These are phyloP conservation scores for Botrytis porri DNA, from an alignment of 2,329 filamentous ascomycete species.

Conservation along the genomic window DNA sequence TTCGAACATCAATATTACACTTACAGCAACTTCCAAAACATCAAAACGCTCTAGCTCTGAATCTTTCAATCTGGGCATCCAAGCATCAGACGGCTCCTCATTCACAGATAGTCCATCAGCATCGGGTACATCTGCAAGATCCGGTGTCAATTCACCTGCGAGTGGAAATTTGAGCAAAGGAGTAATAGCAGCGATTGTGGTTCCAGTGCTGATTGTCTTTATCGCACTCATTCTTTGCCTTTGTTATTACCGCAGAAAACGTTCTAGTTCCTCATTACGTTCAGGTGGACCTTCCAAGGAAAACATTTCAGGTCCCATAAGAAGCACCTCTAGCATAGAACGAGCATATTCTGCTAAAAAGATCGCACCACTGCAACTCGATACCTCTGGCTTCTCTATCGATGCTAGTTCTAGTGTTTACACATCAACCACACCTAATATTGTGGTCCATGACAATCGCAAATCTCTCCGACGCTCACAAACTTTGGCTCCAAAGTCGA, in stretches of 20 bases:
- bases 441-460: not conserved
- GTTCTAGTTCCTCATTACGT: conserved; percentile 21
- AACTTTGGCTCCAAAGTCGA: conserved; percentile 19
- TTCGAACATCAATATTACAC: conserved; percentile 26
- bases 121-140: conserved; percentile 16
- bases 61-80: conserved; percentile 28
- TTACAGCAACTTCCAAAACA: conserved; percentile 31
- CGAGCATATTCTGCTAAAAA: conserved; percentile 23
- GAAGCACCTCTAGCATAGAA: conserved; percentile 23
- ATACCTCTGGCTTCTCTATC: conserved; percentile 30
- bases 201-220: conserved; percentile 27
- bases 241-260: conserved; percentile 27
- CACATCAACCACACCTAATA: conserved; percentile 11
- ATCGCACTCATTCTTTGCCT: conserved; percentile 26
- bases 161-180: conserved; percentile 23
- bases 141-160: not conserved
- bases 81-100: conserved; percentile 3
- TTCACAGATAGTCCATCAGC: conserved; percentile 17
- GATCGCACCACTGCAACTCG: conserved; percentile 27
- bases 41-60: conserved; percentile 23
- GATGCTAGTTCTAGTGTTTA: conserved; percentile 15
- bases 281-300: conserved; percentile 24
- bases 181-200: conserved; percentile 30
- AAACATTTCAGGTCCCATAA: conserved; percentile 31
- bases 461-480: conserved; percentile 18